Evolutionary conservation across 371 early-diverging fungal genomes (phyloP), one percentile per base, ranked within the genome.

Genomic region (Mucor circinelloides): DNA sequence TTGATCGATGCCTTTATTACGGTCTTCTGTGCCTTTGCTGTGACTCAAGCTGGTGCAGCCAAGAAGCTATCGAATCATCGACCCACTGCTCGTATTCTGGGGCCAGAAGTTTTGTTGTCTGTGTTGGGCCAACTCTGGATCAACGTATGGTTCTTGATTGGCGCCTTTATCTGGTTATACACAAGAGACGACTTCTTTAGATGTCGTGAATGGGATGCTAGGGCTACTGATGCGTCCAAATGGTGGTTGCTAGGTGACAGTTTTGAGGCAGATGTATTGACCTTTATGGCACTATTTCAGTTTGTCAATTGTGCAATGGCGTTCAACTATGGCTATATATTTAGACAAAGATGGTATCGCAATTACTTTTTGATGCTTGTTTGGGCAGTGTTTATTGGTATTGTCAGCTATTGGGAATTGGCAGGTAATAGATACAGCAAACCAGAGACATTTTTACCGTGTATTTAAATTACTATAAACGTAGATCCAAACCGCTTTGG

Each of bases 211-310:
- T 93, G 90, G 72, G 88, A 92, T 66, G 77, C 87, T 0, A 67
- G 78, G 8, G 77, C 83, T 5, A 84, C 78, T 1, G 91, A 93
- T 70, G 66, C 79, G 12, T 74, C 85, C 6, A 84, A 87, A 56
- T 94, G 94, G 94, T 93, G 92, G 91, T 74, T 91, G 40, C 74
- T 92, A 10, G 93, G 89, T 27, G 94, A 93, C 74, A 92, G 91
- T 69, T 93, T 79, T 75, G 94, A 93, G 75, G 83, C 89, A 0
- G 83, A 80, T 13, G 60, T 81, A 1, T 56, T 93, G 34, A 68
- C 89, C 2, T 84, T 88, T 27, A 76, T 87, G 5, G 79, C 82
- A 21, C 70, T 90, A 25, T 88, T 81, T 66, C 87, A 87, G 61
- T 88, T 89, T 67, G 76, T 89, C 52, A 83, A 82, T 67, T 83